Conservation (phyloP, 108 stramenopile genomes). For the Skeletonema potamos region DNA sequence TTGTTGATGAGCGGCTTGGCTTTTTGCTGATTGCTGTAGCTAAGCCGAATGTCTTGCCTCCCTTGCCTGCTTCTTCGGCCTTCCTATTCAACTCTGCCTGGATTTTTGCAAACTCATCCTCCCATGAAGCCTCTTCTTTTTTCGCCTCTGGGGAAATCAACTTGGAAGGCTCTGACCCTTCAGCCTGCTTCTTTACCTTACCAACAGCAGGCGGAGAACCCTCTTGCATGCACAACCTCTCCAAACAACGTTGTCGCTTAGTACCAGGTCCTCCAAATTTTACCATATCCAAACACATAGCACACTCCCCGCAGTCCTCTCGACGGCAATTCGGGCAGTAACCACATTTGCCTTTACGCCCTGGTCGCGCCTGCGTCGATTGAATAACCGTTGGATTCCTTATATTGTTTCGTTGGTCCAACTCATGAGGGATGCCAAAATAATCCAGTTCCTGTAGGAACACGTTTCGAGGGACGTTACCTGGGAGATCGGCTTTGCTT, state of each 20-base stretch:
- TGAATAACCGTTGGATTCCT: background rate
- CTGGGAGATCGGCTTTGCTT: slow-evolving; percentile 7
- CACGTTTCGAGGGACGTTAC: slow-evolving; percentile 1
- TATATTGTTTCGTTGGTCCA: slow-evolving; percentile 7
- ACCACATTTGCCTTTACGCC: background rate
- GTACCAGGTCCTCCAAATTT: slow-evolving; percentile 62
- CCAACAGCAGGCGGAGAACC: background rate
- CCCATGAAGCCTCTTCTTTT: slow-evolving; percentile 6
- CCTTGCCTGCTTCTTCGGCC: slow-evolving; percentile 6
- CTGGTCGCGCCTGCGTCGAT: background rate
- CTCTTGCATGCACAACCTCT: slow-evolving; percentile 13
- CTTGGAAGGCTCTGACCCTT: background rate
- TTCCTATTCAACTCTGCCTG: slow-evolving; percentile 2
- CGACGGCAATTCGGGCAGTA: slow-evolving; percentile 36
- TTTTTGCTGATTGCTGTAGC: background rate
- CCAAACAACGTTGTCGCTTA: slow-evolving; percentile 18
- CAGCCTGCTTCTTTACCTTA: background rate
- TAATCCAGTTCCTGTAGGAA: slow-evolving; percentile 10
- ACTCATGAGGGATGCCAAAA: slow-evolving; percentile 13
- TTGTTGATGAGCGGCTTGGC: background rate
- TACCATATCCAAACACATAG: slow-evolving; percentile 45
- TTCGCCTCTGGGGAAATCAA: background rate
- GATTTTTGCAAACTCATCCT: slow-evolving; percentile 3
- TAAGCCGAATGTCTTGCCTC: background rate
- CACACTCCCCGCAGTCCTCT: slow-evolving; percentile 58